Conservation (phyloP, 179 eudicot species). For the Beta macrorhiza region DNA sequence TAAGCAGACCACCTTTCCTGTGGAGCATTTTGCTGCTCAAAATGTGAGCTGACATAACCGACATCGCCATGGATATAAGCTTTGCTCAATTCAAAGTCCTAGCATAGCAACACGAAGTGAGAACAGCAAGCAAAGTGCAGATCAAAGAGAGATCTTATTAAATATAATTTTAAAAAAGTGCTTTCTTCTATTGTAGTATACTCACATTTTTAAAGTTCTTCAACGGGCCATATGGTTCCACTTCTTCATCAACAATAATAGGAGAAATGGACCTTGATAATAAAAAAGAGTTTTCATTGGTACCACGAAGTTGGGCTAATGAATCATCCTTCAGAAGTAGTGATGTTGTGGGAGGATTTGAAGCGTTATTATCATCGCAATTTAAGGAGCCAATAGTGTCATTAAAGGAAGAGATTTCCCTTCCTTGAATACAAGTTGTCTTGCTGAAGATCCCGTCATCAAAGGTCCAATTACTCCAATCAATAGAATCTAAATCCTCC, state of each 20-base stretch:
- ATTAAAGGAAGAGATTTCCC: slow-evolving; percentile 29
- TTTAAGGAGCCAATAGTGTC: slow-evolving; percentile 38
- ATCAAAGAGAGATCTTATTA: slow-evolving; percentile 15
- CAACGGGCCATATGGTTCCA: slow-evolving; percentile 26
- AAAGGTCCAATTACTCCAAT: slow-evolving; percentile 82
- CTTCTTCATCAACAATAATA: slow-evolving; percentile 37
- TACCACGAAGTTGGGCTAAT: slow-evolving; percentile 24
- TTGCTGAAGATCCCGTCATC: slow-evolving; percentile 39
- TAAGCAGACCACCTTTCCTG: slow-evolving; percentile 50
- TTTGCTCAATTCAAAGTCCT: slow-evolving; percentile 36
- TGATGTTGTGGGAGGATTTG: slow-evolving; percentile 31
- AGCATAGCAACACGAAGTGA: slow-evolving; percentile 14
- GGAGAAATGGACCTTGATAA: slow-evolving; percentile 16
- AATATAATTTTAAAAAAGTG: too few relatives aligned
- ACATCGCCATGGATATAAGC: slow-evolving; percentile 21
- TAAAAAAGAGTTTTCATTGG: slow-evolving; percentile 26
- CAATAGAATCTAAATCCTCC: slow-evolving; percentile 47
- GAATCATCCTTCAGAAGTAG: slow-evolving; percentile 25
- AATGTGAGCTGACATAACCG: slow-evolving; percentile 37
- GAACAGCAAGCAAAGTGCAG: slow-evolving; percentile 7
- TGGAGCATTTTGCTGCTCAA: slow-evolving; percentile 38
- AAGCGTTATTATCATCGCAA: slow-evolving; percentile 40
- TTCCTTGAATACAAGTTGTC: slow-evolving; percentile 28
- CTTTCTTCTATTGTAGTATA: background rate
- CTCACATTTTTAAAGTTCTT: slow-evolving; percentile 31